phyloP scores from a whole-genome alignment of 495 filamentous ascomycete genomes.

The Penicillium alfredii region DNA sequence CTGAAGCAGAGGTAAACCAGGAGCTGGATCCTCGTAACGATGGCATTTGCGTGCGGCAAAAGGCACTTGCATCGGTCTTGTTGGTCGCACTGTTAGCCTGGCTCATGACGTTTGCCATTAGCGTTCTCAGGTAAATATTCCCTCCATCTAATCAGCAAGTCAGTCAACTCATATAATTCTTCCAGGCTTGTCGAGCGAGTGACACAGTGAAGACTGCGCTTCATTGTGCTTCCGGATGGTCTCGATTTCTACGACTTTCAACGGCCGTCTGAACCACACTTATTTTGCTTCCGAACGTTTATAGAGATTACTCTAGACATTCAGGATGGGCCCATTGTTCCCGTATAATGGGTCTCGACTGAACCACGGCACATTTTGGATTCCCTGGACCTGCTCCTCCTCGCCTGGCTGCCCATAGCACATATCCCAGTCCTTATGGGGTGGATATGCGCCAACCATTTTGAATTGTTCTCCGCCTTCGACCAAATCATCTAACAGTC shows the following conservation, averaged over 20 bases:
- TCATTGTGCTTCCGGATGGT: no score
- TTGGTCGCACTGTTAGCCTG: conserved; percentile 81
- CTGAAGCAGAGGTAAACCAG: conserved; percentile 33
- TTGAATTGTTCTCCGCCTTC: conserved; percentile 41
- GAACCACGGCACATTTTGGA: conserved; percentile 50
- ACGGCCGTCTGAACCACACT: no score
- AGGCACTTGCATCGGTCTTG: conserved; percentile 72
- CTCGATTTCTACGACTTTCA: no score
- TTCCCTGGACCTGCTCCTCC: conserved; percentile 42
- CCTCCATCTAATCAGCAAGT: no score
- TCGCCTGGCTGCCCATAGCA: conserved; percentile 57
- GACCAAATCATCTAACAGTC: conserved; percentile 51
- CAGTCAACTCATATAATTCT: no score
- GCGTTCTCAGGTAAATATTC: conserved; percentile 64
- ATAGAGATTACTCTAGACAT: conserved; percentile 19
- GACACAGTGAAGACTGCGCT: conserved; percentile 25
- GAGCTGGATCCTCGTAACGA: conserved; percentile 34
- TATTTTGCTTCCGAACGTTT: not conserved
- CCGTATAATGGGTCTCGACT: conserved; percentile 56
- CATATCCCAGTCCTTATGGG: conserved; percentile 57
- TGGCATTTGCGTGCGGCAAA: conserved; percentile 62
- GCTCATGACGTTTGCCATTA: conserved; percentile 84
- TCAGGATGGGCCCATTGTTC: conserved; percentile 44
- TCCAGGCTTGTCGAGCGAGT: conserved; percentile 67
- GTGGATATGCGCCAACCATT: conserved; percentile 64